Percentiles rank a stretch among this genome's conserved stretches.
Evolutionary conservation across 2,329 filamentous ascomycete species (phyloP).

Genomic region (Aspergillus awamori): DNA sequence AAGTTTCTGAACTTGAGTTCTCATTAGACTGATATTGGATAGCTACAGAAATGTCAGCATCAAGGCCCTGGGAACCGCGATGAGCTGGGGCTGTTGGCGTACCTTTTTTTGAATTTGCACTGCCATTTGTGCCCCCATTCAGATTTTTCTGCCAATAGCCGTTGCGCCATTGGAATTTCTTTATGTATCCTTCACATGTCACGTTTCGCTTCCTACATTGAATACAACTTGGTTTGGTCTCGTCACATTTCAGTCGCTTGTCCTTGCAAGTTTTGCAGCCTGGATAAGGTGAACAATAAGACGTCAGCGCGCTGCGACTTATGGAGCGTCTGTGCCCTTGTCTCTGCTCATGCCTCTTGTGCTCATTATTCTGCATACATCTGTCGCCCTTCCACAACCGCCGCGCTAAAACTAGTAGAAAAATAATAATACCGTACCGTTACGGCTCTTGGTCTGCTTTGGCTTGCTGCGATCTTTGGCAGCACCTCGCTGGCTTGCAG

Average conservation of each 20-base stretch:
- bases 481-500: slow-evolving; percentile 13
- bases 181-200: slow-evolving; percentile 71
- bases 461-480: slow-evolving; percentile 52
- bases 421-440: slow-evolving; percentile 57
- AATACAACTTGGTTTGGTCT: slow-evolving; percentile 68
- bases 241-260: slow-evolving; percentile 74
- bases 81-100: not conserved
- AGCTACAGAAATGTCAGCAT: slow-evolving; percentile 10
- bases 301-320: slow-evolving; percentile 33
- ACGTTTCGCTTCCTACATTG: slow-evolving; percentile 69
- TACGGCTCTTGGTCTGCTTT: slow-evolving; percentile 75
- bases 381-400: not conserved
- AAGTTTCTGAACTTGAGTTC: slow-evolving; percentile 8
- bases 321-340: slow-evolving; percentile 10
- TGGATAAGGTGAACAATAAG: slow-evolving; percentile 39
- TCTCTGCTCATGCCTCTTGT: slow-evolving; percentile 8
- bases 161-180: slow-evolving; percentile 74
- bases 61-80: slow-evolving; percentile 1
- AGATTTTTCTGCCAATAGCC: slow-evolving; percentile 60
- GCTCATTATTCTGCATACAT: not conserved
- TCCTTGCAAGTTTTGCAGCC: slow-evolving; percentile 74
- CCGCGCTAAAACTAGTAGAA: slow-evolving; percentile 15
- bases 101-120: slow-evolving; percentile 53
- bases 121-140: slow-evolving; percentile 43
- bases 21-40: slow-evolving; percentile 13